These are phyloP conservation scores for Apiotrichum siamense DNA, from an alignment of 1,284 basidiomycete genomes.

Conservation along the genomic window DNA sequence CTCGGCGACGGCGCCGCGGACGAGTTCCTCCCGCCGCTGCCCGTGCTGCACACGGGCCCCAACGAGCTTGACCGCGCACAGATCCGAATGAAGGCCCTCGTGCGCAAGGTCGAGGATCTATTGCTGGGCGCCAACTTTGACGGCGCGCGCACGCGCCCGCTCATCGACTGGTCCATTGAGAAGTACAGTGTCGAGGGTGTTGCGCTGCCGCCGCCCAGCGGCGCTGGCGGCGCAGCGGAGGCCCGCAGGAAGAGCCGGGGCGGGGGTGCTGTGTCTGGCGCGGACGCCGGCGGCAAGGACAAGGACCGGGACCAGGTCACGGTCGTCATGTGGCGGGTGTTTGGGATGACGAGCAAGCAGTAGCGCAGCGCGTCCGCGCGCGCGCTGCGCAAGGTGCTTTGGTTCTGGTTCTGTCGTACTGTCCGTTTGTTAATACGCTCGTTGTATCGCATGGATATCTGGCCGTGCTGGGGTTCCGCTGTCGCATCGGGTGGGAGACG, in stretches of 20 bases:
- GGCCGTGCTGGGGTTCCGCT: too few species aligned
- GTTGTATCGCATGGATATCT: too few species aligned
- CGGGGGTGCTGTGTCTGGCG: too few species aligned
- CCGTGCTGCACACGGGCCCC: constrained; percentile 19
- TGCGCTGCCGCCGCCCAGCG: too few species aligned
- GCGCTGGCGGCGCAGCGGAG: background rate
- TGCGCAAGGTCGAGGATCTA: background rate
- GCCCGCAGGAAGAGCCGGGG: too few species aligned
- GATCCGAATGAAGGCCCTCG: constrained; percentile 1
- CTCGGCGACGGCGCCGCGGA: constrained; percentile 3
- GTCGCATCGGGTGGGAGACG: too few species aligned
- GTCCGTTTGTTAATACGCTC: too few species aligned
- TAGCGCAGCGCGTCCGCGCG: too few species aligned
- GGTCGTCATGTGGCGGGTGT: background rate
- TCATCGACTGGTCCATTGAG: constrained; percentile 32
- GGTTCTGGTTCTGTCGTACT: too few species aligned
- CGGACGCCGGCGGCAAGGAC: background rate
- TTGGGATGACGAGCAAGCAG: background rate
- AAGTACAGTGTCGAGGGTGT: background rate
- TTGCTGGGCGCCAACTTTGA: constrained; percentile 8
- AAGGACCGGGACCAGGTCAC: constrained; percentile 5
- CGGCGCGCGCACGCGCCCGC: constrained; percentile 18
- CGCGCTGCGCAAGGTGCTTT: too few species aligned
- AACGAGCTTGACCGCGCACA: constrained; percentile 22
- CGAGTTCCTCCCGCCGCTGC: constrained; percentile 27